phyloP scores from a whole-genome alignment of 768 basidiomycete species.

The Infundibulicybe gibba region DNA sequence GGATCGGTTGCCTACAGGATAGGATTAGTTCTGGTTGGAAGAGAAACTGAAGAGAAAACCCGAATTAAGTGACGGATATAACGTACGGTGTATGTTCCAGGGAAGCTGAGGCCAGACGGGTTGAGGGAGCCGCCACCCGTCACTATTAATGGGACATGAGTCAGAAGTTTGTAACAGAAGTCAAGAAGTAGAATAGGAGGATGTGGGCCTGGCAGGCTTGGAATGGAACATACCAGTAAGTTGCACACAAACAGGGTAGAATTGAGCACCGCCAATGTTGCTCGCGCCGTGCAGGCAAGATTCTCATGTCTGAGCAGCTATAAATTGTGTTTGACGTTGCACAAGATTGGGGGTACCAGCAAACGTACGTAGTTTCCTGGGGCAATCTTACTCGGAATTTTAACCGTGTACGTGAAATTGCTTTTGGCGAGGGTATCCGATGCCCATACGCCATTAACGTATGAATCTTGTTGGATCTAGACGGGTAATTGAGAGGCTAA shows the following conservation, averaged over 20 bases:
- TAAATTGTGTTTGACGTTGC: background rate
- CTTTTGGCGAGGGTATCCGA: constrained; percentile 31
- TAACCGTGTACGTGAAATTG: constrained; percentile 29
- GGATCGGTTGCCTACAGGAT: constrained; percentile 25
- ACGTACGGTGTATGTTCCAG: constrained; percentile 29
- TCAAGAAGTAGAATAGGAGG: too few relatives aligned
- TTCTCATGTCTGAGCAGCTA: constrained; percentile 36
- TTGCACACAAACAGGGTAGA: constrained; percentile 37
- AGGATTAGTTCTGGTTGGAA: background rate
- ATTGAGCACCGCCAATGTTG: constrained; percentile 30
- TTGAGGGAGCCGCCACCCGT: constrained; percentile 30
- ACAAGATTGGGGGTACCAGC: background rate
- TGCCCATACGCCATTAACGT: constrained; percentile 30
- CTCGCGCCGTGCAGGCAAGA: constrained; percentile 31
- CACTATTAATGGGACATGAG: constrained; percentile 12
- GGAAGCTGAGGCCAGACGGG: constrained; percentile 33
- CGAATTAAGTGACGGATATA: background rate
- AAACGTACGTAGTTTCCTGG: constrained; percentile 29
- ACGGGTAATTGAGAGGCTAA: background rate
- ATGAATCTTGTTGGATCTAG: constrained; percentile 32
- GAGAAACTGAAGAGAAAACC: too few relatives aligned
- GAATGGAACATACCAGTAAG: constrained; percentile 17
- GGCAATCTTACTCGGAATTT: constrained; percentile 32
- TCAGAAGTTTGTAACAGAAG: background rate
- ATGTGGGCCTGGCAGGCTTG: too few relatives aligned